Base-by-base conservation (phyloP, 1,284 basidiomycete genomes). In the Austroboletus niveus region DNA sequence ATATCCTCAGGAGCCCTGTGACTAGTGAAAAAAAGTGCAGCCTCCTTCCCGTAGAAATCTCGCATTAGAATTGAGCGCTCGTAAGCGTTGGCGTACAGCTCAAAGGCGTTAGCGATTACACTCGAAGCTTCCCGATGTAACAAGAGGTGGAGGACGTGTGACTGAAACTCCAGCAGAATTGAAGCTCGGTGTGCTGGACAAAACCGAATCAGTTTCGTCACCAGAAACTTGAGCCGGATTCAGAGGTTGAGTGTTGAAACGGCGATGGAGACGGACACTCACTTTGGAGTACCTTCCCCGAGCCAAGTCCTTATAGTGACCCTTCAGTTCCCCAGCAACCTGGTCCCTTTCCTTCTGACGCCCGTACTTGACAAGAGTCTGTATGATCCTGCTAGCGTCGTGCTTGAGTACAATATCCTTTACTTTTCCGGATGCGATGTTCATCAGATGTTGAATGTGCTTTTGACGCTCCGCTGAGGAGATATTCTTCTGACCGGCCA, bases 281-380 rank as follows among this genome's bases (percentile, higher is more conserved):
- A 89, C 90, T 75, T 93, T 95, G 35, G 91, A 93, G 69, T 95
- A 95, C 71, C 88, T 92, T 64, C 82, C 89, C 70, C 92, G 88
- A 47, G 85, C 85, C 56, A 94, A 77, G 36, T 84, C 83, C 62
- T 77, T 80, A 68, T 85, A 94, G 54, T 79, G 77, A 4, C 92
- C 92, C 66, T 89, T 85, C 47, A 95, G 76, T 71, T 95, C 92
- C 29, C 72, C 72, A 0, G 91, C 92, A 45, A 95, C 79, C 64
- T 89, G 85, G 39, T 89, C 80, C 45, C 91, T 71, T 67, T 92
- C 86, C 60, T 79, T 81, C 70, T 87, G 85, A n/a, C 80, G 75
- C 3, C 92, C 92, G 57, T 88, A 84, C 66, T 90, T 94, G 45
- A 94, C 87, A 14, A 89, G 79, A 0, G 89, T 93, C 69, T 94